phyloP scores from a whole-genome alignment of 768 basidiomycete genomes.

The Xanthoconium stramineum region DNA sequence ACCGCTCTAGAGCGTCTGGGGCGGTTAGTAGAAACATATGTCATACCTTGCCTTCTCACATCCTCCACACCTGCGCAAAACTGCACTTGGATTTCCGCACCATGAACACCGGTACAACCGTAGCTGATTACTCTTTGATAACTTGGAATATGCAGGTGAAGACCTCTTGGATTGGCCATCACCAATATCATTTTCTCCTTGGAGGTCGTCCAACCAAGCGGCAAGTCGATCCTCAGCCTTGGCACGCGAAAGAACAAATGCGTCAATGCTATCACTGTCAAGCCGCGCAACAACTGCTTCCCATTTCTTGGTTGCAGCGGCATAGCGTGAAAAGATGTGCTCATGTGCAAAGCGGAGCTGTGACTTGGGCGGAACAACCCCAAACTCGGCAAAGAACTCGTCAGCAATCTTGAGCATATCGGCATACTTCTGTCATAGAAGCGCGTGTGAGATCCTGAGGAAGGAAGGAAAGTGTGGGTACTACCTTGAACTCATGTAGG shows the following conservation, averaged over 20 bases:
- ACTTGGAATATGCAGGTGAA: slow-evolving; percentile 9
- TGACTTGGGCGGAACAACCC: slow-evolving; percentile 45
- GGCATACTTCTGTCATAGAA: slow-evolving; percentile 30
- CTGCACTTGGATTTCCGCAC: slow-evolving; percentile 60
- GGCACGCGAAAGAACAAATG: slow-evolving; percentile 29
- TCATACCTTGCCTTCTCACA: slow-evolving; percentile 39
- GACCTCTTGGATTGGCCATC: neutral
- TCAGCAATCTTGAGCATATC: slow-evolving; percentile 47
- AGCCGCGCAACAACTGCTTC: slow-evolving; percentile 38
- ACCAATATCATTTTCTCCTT: slow-evolving; percentile 29
- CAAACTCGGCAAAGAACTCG: slow-evolving; percentile 46
- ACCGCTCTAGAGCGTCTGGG: too few species aligned
- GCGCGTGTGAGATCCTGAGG: neutral
- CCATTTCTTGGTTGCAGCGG: slow-evolving; percentile 46
- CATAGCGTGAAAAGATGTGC: slow-evolving; percentile 44
- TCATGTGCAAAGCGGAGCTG: slow-evolving; percentile 50
- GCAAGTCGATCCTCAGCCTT: slow-evolving; percentile 54
- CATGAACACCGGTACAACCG: slow-evolving; percentile 56
- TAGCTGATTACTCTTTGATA: slow-evolving; percentile 22
- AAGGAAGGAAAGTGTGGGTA: neutral
- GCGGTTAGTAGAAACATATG: too few species aligned
- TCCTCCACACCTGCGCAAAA: slow-evolving; percentile 47
- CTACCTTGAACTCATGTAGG: slow-evolving; percentile 49
- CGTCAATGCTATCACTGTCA: slow-evolving; percentile 26
- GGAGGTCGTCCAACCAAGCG: slow-evolving; percentile 49